These are phyloP conservation scores for Phialophora verrucosa DNA, from an alignment of 2,329 filamentous ascomycete genomes.

Conservation along the genomic window DNA sequence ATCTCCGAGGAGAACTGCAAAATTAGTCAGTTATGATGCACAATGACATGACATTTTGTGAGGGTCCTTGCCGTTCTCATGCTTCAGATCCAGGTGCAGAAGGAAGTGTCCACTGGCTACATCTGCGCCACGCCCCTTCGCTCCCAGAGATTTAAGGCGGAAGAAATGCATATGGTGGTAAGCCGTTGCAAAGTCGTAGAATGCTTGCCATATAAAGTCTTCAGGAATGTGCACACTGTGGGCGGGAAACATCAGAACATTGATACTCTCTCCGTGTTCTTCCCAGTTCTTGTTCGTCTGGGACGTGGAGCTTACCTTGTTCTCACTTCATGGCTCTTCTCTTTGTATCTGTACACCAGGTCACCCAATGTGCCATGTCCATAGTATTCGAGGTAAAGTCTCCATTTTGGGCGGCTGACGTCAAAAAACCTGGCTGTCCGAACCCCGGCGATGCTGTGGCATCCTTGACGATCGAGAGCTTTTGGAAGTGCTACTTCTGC, in stretches of 20 bases:
- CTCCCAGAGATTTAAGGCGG: constrained; percentile 7
- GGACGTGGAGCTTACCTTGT: background rate
- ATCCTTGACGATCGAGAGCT: constrained; percentile 24
- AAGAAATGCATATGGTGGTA: constrained; percentile 29
- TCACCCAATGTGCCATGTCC: constrained; percentile 24
- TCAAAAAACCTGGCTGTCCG: constrained; percentile 22
- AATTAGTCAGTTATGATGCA: background rate
- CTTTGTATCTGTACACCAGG: constrained; percentile 23
- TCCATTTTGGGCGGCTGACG: constrained; percentile 20
- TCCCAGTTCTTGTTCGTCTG: background rate
- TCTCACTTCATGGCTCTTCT: constrained; percentile 1
- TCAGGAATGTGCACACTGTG: constrained; percentile 29
- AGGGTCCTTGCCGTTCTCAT: constrained; percentile 25
- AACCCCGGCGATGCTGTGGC: constrained; percentile 21
- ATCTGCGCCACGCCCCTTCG: constrained; percentile 3
- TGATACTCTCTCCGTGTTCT: background rate
- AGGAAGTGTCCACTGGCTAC: constrained; percentile 23
- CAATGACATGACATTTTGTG: background rate
- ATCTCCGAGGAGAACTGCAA: constrained; percentile 28
- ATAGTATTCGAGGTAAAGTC: constrained; percentile 31
- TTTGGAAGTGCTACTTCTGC: constrained; percentile 28
- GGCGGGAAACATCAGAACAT: background rate
- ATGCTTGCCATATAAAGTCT: constrained; percentile 34
- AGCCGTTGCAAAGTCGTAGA: constrained; percentile 26
- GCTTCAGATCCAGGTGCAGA: constrained; percentile 34